phyloP scores from a whole-genome alignment of 371 early-diverging fungal genomes.

The Syncephalis plumigaleata region DNA sequence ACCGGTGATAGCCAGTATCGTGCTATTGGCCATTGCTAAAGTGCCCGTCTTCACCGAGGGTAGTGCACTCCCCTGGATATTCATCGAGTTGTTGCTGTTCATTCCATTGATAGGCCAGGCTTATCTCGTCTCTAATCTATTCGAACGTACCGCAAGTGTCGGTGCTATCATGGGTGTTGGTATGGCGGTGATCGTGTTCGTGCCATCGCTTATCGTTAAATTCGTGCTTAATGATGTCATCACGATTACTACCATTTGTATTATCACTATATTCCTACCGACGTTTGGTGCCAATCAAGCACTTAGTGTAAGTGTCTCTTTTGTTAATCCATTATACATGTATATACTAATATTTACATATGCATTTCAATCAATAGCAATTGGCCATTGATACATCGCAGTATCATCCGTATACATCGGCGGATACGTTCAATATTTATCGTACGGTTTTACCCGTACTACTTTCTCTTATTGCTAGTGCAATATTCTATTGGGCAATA shows the following conservation, averaged over 20 bases:
- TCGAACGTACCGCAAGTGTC: no score
- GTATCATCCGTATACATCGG: constrained; percentile 8
- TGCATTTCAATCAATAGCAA: constrained; percentile 6
- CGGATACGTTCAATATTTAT: constrained; percentile 12
- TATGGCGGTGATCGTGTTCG: constrained; percentile 13
- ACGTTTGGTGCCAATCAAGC: constrained; percentile 18
- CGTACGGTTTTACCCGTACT: constrained; percentile 7
- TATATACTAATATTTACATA: no score
- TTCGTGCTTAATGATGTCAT: constrained; percentile 14
- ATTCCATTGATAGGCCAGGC: no score
- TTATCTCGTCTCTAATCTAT: no score
- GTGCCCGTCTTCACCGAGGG: no score
- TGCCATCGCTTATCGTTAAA: constrained; percentile 20
- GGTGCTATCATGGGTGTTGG: constrained; percentile 16
- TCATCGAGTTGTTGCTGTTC: no score
- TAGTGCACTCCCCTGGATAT: no score
- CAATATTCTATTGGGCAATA: constrained; percentile 6
- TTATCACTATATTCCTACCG: constrained; percentile 11
- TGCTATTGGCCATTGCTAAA: no score
- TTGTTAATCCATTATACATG: not conserved
- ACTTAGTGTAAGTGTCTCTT: constrained; percentile 8
- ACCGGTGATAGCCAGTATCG: constrained; percentile 4
- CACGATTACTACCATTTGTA: constrained; percentile 6
- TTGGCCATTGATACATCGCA: constrained; percentile 9
- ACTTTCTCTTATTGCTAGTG: constrained; percentile 11